phyloP scores from a whole-genome alignment of 2,329 filamentous ascomycete genomes.

The Colletotrichum paranaense region DNA sequence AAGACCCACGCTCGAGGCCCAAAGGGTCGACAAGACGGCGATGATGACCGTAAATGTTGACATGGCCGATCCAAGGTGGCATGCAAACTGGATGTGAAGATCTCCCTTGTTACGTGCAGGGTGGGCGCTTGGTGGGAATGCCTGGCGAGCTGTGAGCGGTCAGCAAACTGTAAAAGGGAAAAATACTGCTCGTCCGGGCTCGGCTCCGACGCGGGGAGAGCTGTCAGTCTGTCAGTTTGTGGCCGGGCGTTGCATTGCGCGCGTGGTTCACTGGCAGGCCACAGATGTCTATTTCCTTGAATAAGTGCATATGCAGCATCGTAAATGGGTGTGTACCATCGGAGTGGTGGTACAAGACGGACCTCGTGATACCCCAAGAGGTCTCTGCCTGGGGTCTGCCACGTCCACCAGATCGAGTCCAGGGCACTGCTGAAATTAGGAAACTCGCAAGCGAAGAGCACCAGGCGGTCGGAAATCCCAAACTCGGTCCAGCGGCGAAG shows the following conservation, averaged over 20 bases:
- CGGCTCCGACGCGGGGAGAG: conserved; percentile 19
- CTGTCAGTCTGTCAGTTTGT: background rate
- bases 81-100: conserved; percentile 2
- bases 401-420: conserved; percentile 15
- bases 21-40: conserved; percentile 14
- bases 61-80: conserved; percentile 3
- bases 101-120: conserved; percentile 14
- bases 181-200: conserved; percentile 11
- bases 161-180: background rate
- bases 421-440: conserved; percentile 11
- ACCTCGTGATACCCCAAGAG: conserved; percentile 3
- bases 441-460: conserved; percentile 1
- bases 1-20: conserved; percentile 13
- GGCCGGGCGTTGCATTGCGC: conserved; percentile 8
- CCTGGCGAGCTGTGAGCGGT: background rate
- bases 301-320: conserved; percentile 7
- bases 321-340: background rate
- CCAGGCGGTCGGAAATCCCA: conserved; percentile 23
- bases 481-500: conserved; percentile 12
- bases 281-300: conserved; percentile 3
- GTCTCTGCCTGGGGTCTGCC: background rate
- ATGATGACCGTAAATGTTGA: conserved; percentile 25
- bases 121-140: background rate
- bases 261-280: conserved; percentile 4
- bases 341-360: background rate